Base-by-base conservation (phyloP, 2,329 filamentous ascomycete species). In the Colletotrichum spaethianum region DNA sequence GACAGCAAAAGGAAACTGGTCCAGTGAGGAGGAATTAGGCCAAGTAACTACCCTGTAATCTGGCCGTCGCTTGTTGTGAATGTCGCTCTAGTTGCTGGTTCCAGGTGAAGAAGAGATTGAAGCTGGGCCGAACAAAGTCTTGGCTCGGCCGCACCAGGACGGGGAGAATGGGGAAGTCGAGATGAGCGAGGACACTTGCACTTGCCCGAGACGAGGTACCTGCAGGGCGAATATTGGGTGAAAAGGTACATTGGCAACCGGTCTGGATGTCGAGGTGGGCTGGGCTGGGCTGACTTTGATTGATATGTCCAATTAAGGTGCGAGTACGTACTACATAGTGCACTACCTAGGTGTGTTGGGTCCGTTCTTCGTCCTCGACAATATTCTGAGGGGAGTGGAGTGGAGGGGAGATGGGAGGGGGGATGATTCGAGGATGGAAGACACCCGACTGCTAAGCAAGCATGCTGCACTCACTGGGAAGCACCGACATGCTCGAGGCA, bases 291-390 rank as follows among this genome's bases (percentile, higher is more conserved):
- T 60, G 62, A 61, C 53, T 55, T 50, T 52, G 48, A 31, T 23
- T 61, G 48, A 55, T 67, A 71, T 48, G 68, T 71, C 48, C 68
- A 71, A 71, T 67, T 71, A 71, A 71, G 68, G 68, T 71, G 48
- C 57, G 46, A 42, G 68, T 61, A 57, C 63, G 55, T 60, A 36
- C 33, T 38, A 4, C n/a, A n/a, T n/a, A n/a, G n/a, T n/a, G n/a
- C n/a, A n/a, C n/a, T n/a, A n/a, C n/a, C n/a, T n/a, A n/a, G n/a
- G n/a, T n/a, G n/a, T 8, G n/a, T 44, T 16, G 14, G 28, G 57
- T n/a, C 42, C 26, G 12, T 42, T 40, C 61, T 18, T 63, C 61
- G 11, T 23, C 18, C 46, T 53, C 36, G 23, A 28, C 46, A 38
- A 52, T 23, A 38, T 48, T 36, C 42, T 20, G 55, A 26, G 55